Evolutionary conservation across 495 filamentous ascomycete species (phyloP).

Genomic region (Podospora australis): DNA sequence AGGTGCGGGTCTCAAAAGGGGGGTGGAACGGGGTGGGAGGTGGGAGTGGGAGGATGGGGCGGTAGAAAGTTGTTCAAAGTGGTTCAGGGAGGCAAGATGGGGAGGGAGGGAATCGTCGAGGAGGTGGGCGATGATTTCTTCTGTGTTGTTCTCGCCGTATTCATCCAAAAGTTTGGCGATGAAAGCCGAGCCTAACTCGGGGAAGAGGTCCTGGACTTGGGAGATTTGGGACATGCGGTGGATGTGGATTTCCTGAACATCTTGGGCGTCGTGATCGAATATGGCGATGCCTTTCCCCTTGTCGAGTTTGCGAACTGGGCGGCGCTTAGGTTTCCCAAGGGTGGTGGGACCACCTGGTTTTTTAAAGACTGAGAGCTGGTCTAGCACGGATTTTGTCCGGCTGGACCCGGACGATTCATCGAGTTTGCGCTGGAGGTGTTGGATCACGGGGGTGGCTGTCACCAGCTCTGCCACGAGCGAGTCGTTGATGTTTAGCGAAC

Average conservation of each 20-base stretch:
- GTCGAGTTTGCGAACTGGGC: slow-evolving; percentile 37
- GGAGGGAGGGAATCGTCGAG: slow-evolving; percentile 74
- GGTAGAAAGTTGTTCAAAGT: slow-evolving; percentile 45
- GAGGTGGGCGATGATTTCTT: slow-evolving; percentile 74
- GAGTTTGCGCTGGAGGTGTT: slow-evolving; percentile 40
- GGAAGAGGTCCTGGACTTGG: slow-evolving; percentile 89
- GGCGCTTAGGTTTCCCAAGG: slow-evolving; percentile 47
- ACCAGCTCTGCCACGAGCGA: slow-evolving; percentile 58
- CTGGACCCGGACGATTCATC: slow-evolving; percentile 31
- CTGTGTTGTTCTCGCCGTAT: slow-evolving; percentile 68
- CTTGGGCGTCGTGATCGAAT: slow-evolving; percentile 35
- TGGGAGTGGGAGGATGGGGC: slow-evolving; percentile 15
- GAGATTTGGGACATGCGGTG: slow-evolving; percentile 78
- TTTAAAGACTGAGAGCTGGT: slow-evolving; percentile 48
- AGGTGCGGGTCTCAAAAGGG: slow-evolving; percentile 29
- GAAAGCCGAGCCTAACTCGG: slow-evolving; percentile 79
- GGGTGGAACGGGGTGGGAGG: slow-evolving; percentile 36
- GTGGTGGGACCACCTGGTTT: slow-evolving; percentile 40
- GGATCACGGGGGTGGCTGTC: slow-evolving; percentile 51
- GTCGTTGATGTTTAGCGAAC: slow-evolving; percentile 44
- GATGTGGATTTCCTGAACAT: slow-evolving; percentile 55
- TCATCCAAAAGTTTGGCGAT: slow-evolving; percentile 71
- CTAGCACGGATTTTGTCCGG: slow-evolving; percentile 54
- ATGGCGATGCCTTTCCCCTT: slow-evolving; percentile 64
- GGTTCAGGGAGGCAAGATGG: slow-evolving; percentile 50